phyloP scores from a whole-genome alignment of 2,329 filamentous ascomycete species.

The Aspergillus neotritici region DNA sequence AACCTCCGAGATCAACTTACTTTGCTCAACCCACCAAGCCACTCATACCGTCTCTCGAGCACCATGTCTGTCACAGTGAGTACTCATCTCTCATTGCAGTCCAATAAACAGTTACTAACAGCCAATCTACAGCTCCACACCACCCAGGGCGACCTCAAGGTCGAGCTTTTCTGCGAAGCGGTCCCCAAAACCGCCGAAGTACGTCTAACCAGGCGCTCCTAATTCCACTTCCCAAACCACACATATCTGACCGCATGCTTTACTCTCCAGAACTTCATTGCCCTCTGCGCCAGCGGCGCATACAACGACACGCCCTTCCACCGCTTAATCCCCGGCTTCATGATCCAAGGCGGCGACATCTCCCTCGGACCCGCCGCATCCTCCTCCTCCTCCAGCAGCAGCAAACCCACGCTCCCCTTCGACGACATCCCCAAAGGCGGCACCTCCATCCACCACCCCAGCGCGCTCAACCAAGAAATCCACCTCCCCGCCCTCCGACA shows the following conservation, averaged over 20 bases:
- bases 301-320: slow-evolving; percentile 60
- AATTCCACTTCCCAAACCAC: neutral
- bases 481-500: slow-evolving; percentile 52
- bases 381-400: slow-evolving; percentile 34
- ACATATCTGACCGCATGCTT: neutral
- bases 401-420: slow-evolving; percentile 38
- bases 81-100: neutral
- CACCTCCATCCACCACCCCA: slow-evolving; percentile 49
- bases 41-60: neutral
- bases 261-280: slow-evolving; percentile 55
- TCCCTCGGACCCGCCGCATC: slow-evolving; percentile 42
- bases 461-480: slow-evolving; percentile 58
- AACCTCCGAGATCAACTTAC: too few relatives aligned
- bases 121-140: slow-evolving; percentile 62
- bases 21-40: too few relatives aligned
- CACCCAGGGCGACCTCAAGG: slow-evolving; percentile 80
- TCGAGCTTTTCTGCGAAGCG: slow-evolving; percentile 93
- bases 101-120: neutral
- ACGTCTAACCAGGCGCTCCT: slow-evolving; percentile 18
- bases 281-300: slow-evolving; percentile 56
- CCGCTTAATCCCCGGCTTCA: slow-evolving; percentile 58
- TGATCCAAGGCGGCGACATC: slow-evolving; percentile 57
- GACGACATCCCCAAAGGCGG: slow-evolving; percentile 50
- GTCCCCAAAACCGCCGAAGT: slow-evolving; percentile 89
- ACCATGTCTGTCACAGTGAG: slow-evolving; percentile 34